Evolutionary conservation across 192 early-diverging fungal species (phyloP).

Genomic region (Coemansia sp.): DNA sequence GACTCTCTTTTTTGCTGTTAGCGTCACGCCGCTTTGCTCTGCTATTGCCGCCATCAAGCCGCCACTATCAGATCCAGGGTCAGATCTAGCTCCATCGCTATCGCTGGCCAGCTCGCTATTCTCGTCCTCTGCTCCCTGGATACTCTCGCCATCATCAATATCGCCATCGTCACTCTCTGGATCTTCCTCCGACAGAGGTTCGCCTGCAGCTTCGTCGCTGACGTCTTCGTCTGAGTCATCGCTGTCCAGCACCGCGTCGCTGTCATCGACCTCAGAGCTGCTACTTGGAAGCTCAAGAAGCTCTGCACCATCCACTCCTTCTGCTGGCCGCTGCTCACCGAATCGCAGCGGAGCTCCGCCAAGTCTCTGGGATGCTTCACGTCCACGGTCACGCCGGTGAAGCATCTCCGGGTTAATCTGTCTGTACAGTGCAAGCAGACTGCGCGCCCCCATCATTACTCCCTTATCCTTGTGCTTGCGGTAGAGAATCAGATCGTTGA

Average conservation of each 20-base stretch:
- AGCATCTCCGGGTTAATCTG: slow-evolving; percentile 96
- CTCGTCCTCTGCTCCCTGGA: slow-evolving; percentile 45
- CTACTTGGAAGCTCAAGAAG: slow-evolving; percentile 56
- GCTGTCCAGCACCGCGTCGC: slow-evolving; percentile 17
- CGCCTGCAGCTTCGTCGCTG: slow-evolving; percentile 1
- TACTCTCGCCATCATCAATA: slow-evolving; percentile 28
- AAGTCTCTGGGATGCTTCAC: slow-evolving; percentile 72
- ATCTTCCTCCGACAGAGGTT: slow-evolving; percentile 2
- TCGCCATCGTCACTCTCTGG: slow-evolving; percentile 20
- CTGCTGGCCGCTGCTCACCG: slow-evolving; percentile 67
- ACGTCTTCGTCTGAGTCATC: slow-evolving; percentile 15
- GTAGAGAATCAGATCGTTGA: slow-evolving; percentile 89
- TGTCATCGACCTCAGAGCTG: background rate
- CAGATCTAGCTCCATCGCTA: slow-evolving; percentile 6
- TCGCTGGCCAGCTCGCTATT: slow-evolving; percentile 35
- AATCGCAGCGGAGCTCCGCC: slow-evolving; percentile 60
- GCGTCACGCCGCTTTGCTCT: background rate
- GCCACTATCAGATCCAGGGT: slow-evolving; percentile 30
- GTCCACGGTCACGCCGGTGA: slow-evolving; percentile 89
- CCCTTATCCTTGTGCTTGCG: slow-evolving; percentile 93
- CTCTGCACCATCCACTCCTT: slow-evolving; percentile 82
- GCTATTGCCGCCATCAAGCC: slow-evolving; percentile 4
- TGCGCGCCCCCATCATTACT: slow-evolving; percentile 88
- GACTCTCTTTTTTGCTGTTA: slow-evolving; percentile 57
- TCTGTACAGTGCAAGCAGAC: slow-evolving; percentile 88